Evolutionary conservation across 176 grass and related monocot species (phyloP), one percentile per base, ranked within the genome.

Genomic region (Lolium perenne): DNA sequence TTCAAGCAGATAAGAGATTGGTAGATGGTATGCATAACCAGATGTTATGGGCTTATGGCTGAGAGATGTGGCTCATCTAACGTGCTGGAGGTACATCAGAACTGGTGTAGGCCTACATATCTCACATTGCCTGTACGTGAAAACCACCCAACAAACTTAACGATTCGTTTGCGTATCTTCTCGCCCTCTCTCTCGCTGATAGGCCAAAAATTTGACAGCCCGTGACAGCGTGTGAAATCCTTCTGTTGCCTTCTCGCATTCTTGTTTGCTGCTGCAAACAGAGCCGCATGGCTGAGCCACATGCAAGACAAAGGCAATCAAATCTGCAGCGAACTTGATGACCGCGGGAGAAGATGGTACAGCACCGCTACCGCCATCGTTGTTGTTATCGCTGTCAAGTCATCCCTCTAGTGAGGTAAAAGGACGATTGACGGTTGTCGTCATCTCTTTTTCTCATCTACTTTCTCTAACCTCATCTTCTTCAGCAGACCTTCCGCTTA

Each of bases 1-100:
- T 58, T 71, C 3, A 89, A 74, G 20, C 18, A 89, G 5, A 84
- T 43, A 79, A 26, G 45, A 53, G 45, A 53, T 48, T 51, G 12
- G 17, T 53, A 22, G 64, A 16, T 67, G 73, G 51, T 70, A 10
- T 66, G 12, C 65, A 76, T 76, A 76, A 51, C 20, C 20, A 18
- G 46, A 61, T 53, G 47, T 75, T 32, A 75, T 18, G 47, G 71
- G 46, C 71, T 74, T 50, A 25, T 73, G 21, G 71, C 46, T 74
- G 46, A 15, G 60, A 23, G 11, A 63, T 11, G 10, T 63, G 11
- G 60, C 60, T 63, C 60, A 63, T 63, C 60, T 26, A 63, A 14
- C 60, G 10, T 63, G 60, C 60, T 13, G 10, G 22, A 26, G 23
- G 60, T 23, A 26, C 1, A 3, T 26, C 22, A 26, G 60, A 63